phyloP scores from a whole-genome alignment of 305 asterid genomes.

The Salvia sclarea region DNA sequence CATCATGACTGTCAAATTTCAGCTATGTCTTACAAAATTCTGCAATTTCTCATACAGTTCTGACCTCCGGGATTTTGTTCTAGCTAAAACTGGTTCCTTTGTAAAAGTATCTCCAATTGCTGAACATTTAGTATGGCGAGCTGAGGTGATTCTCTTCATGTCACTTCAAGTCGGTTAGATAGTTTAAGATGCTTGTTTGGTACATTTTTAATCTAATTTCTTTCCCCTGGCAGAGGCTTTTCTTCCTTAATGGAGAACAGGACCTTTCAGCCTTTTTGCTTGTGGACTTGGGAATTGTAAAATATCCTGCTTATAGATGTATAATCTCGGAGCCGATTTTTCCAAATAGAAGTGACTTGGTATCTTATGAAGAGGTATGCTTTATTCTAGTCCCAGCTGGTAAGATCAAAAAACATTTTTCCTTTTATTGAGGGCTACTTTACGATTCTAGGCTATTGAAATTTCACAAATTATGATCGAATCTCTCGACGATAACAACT shows the following conservation, averaged over 20 bases:
- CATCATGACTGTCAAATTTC: constrained; percentile 11
- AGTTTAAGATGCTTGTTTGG: constrained; percentile 9
- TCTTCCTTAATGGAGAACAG: constrained; percentile 95
- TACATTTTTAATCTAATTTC: constrained; percentile 26
- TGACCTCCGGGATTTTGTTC: constrained; percentile 51
- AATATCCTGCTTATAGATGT: constrained; percentile 86
- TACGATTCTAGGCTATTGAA: constrained; percentile 72
- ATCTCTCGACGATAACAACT: constrained; percentile 62
- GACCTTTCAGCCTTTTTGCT: constrained; percentile 84
- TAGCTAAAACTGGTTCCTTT: constrained; percentile 61
- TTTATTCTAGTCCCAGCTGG: constrained; percentile 21
- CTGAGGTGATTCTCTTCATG: constrained; percentile 61
- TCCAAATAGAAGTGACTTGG: constrained; percentile 58
- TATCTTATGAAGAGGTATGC: constrained; percentile 87
- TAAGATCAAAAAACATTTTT: not conserved
- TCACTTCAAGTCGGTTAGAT: constrained; percentile 26
- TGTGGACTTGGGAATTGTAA: constrained; percentile 82
- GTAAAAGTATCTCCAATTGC: constrained; percentile 65
- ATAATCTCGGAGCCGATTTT: constrained; percentile 61
- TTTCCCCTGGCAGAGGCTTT: constrained; percentile 72
- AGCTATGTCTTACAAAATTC: constrained; percentile 25
- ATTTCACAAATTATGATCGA: constrained; percentile 88
- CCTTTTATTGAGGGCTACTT: constrained; percentile 25
- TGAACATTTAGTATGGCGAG: constrained; percentile 87
- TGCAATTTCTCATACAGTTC: constrained; percentile 53